Percentiles rank a stretch among this genome's conserved stretches.
Conservation (phyloP, 306 rosid species). For the Sindora glabra region DNA sequence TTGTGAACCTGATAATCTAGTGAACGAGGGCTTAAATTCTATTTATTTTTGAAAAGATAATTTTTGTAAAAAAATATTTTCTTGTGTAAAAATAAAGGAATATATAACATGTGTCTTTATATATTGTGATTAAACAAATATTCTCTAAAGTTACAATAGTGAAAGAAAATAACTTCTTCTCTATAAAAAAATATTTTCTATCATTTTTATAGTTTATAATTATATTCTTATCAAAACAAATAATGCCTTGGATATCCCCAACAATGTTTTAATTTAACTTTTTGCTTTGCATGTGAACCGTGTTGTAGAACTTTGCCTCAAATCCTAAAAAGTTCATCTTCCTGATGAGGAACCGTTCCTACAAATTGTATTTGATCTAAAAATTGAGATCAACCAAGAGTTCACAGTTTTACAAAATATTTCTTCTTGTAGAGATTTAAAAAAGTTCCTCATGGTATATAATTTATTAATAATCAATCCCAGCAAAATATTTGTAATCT, state of each 20-base stretch:
- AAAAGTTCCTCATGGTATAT: slow-evolving; percentile 52
- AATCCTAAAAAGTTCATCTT: slow-evolving; percentile 42
- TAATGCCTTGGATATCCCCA: too few relatives aligned
- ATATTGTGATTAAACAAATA: too few relatives aligned
- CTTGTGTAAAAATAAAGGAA: too few relatives aligned
- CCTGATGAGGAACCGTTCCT: slow-evolving; percentile 53
- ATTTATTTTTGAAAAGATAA: too few relatives aligned
- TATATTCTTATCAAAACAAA: too few relatives aligned
- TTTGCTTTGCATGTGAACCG: neutral
- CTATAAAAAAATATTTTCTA: too few relatives aligned
- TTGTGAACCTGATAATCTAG: neutral
- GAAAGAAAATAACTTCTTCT: too few relatives aligned
- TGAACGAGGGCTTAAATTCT: neutral
- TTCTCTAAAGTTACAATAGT: too few relatives aligned
- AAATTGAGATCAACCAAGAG: slow-evolving; percentile 39
- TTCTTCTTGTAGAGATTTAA: slow-evolving; percentile 55
- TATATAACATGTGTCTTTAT: too few relatives aligned
- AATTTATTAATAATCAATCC: neutral
- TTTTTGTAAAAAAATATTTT: too few relatives aligned
- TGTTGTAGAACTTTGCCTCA: slow-evolving; percentile 39
- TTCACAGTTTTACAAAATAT: slow-evolving; percentile 30
- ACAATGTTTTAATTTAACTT: neutral
- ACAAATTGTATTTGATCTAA: slow-evolving; percentile 33
- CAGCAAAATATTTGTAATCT: neutral
- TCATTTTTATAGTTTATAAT: too few relatives aligned